These are phyloP conservation scores for Cercospora sojina DNA, from an alignment of 2,329 filamentous ascomycete genomes.

Conservation along the genomic window DNA sequence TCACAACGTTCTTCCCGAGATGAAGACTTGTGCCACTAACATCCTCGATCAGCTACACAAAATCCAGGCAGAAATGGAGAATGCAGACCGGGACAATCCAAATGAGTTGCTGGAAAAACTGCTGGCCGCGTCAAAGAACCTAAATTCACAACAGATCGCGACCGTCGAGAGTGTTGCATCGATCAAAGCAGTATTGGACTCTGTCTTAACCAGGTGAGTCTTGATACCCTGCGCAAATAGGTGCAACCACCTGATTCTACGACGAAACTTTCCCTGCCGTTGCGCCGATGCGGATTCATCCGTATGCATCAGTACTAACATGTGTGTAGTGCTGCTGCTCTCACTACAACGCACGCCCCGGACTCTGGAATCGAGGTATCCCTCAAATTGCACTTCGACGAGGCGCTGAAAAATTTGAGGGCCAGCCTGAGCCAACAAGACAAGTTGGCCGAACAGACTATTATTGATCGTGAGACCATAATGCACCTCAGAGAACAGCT, in stretches of 20 bases:
- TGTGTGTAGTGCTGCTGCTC: not conserved
- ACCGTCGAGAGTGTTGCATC: slow-evolving; percentile 24
- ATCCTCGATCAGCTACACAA: slow-evolving; percentile 30
- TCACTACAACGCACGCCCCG: not conserved
- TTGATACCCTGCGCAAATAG: not conserved
- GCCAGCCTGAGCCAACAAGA: slow-evolving; percentile 22
- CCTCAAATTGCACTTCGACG: slow-evolving; percentile 19
- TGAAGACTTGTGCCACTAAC: slow-evolving; percentile 21
- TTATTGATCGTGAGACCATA: slow-evolving; percentile 23
- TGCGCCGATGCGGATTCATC: too few species aligned
- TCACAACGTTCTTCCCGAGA: slow-evolving; percentile 13
- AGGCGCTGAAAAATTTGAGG: slow-evolving; percentile 24
- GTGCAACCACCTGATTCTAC: not conserved
- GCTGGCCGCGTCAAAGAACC: slow-evolving; percentile 21
- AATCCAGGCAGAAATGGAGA: slow-evolving; percentile 22
- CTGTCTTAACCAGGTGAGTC: slow-evolving; percentile 23
- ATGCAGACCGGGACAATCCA: slow-evolving; percentile 5
- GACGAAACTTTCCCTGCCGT: not conserved
- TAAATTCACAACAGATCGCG: slow-evolving; percentile 22
- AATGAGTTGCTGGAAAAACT: slow-evolving; percentile 23
- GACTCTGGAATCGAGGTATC: not conserved
- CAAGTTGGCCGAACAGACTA: slow-evolving; percentile 21
- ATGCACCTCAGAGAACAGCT: slow-evolving; percentile 23
- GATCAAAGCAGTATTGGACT: slow-evolving; percentile 24
- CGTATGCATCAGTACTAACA: not conserved